These are phyloP conservation scores for Dimargaris cristalligena DNA, from an alignment of 192 early-diverging fungal genomes.

Conservation along the genomic window DNA sequence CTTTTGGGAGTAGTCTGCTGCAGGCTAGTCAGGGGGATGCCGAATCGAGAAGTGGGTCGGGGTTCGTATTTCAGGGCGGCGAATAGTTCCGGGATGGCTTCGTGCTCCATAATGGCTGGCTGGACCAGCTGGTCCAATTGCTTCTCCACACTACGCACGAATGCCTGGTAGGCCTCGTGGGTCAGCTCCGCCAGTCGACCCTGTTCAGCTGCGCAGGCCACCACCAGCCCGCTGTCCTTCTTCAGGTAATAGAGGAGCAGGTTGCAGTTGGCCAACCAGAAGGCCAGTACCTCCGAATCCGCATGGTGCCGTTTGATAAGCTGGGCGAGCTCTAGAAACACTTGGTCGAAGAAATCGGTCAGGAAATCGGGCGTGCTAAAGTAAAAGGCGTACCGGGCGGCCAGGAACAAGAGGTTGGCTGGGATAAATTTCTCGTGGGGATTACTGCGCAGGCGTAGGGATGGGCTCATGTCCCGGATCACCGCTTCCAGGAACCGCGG, in stretches of 20 bases:
- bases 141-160: slow-evolving; percentile 44
- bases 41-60: slow-evolving; percentile 3
- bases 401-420: slow-evolving; percentile 77
- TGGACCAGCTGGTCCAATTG: slow-evolving; percentile 51
- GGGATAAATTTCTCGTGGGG: slow-evolving; percentile 43
- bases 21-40: not conserved
- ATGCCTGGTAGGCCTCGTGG: slow-evolving; percentile 44
- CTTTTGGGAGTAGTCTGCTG: not conserved
- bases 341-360: slow-evolving; percentile 41
- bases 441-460: slow-evolving; percentile 26
- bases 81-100: slow-evolving; percentile 47
- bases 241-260: slow-evolving; percentile 76
- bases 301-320: slow-evolving; percentile 26
- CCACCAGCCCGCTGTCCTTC: slow-evolving; percentile 58
- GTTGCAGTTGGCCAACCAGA: slow-evolving; percentile 75
- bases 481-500: slow-evolving; percentile 53
- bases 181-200: slow-evolving; percentile 65
- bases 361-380: slow-evolving; percentile 54
- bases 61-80: slow-evolving; percentile 23
- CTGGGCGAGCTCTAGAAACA: slow-evolving; percentile 37
- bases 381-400: slow-evolving; percentile 77
- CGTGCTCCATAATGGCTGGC: slow-evolving; percentile 46
- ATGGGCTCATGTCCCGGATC: slow-evolving; percentile 47
- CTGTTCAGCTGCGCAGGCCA: slow-evolving; percentile 54
- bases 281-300: slow-evolving; percentile 45